Base-by-base conservation (phyloP, 2,329 filamentous ascomycete species). In the Fusarium falciforme region DNA sequence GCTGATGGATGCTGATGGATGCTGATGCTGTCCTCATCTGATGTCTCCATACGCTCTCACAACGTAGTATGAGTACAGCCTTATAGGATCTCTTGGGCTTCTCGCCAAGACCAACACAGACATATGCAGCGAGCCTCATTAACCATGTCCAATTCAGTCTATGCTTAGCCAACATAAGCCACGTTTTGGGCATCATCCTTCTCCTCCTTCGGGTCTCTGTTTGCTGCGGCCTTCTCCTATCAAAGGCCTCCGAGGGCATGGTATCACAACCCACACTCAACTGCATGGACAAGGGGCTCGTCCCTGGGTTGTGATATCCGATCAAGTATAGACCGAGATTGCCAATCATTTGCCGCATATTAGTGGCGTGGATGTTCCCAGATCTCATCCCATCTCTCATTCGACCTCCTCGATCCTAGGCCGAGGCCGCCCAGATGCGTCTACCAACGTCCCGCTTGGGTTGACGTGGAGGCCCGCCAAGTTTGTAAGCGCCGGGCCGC, bases 341-440 rank as follows among this genome's bases (percentile, higher is more conserved):
- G 68, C 71, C 60, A 71, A 72, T 76, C 63, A 70, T 72, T 71
- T 72, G 36, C 67, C 64, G 59, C 64, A 68, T 59, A 68, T 49
- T 68, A 68, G 47, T 75, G 67, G 67, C 61, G 66, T 71, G 62
- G 44, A 12, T 62, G 31, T 68, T 47, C 64, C 64, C 52, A 68
- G 42, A 70, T 65, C 66, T 64, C 68, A 69, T 66, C 66, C 68
- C 62, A 70, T 76, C 68, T 82, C 42, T 80, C 76, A 92, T 78
- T 92, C 90, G 74, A 92, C 84, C 81, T 92, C 91, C 77, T 92
- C 89, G 68, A 92, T 88, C 66, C 84, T 83, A 17, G 86, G 85
- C 68, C 83, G 79, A 77, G 77, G 66, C 60, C 76, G 74, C 33
- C 77, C 71, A 77, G 76, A 62, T 40, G 67, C 67, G 52, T 80